Conservation (phyloP, 23 red algal genomes). For the Gracilaria gracilis region DNA sequence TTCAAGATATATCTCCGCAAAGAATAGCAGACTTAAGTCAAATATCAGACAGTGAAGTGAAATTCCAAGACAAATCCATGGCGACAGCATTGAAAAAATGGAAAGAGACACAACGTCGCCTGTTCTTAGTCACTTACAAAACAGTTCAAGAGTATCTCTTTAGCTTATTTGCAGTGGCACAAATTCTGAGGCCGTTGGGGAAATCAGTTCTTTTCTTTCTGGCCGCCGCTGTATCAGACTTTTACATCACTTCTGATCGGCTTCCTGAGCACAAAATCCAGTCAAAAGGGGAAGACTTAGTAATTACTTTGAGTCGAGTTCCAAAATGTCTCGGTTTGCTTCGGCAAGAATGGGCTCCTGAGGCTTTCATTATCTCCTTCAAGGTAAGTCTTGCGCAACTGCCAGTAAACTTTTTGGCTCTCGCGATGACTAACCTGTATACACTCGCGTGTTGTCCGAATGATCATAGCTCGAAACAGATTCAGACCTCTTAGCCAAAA, state of each 20-base stretch:
- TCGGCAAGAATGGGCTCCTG: conserved; percentile 74
- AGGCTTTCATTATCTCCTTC: conserved; percentile 84
- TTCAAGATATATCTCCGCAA: conserved; percentile 8
- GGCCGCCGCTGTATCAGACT: conserved; percentile 95
- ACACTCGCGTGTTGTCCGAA: neutral
- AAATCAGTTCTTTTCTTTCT: conserved; percentile 77
- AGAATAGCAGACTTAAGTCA: conserved; percentile 13
- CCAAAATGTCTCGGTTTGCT: conserved; percentile 86
- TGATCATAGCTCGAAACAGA: conserved; percentile 84
- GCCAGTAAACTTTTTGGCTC: neutral
- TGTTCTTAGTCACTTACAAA: conserved; percentile 67
- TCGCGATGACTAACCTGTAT: neutral
- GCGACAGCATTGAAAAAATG: conserved; percentile 2
- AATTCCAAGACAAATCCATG: neutral
- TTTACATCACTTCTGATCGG: conserved; percentile 65
- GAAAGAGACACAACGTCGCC: conserved; percentile 7
- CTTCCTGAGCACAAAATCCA: conserved; percentile 85
- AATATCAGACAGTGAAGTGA: conserved; percentile 11
- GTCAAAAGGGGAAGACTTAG: conserved; percentile 43
- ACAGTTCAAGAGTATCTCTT: conserved; percentile 85
- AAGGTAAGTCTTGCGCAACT: conserved; percentile 72
- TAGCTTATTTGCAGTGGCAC: conserved; percentile 58
- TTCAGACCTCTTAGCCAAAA: conserved; percentile 44
- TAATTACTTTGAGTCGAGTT: conserved; percentile 55
- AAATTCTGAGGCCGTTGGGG: conserved; percentile 12